A percentile compares a stretch with the other conserved stretches of the same genome.
phyloP scores from a whole-genome alignment of 169 alveolate species.

The Amoebophrya sp. region DNA sequence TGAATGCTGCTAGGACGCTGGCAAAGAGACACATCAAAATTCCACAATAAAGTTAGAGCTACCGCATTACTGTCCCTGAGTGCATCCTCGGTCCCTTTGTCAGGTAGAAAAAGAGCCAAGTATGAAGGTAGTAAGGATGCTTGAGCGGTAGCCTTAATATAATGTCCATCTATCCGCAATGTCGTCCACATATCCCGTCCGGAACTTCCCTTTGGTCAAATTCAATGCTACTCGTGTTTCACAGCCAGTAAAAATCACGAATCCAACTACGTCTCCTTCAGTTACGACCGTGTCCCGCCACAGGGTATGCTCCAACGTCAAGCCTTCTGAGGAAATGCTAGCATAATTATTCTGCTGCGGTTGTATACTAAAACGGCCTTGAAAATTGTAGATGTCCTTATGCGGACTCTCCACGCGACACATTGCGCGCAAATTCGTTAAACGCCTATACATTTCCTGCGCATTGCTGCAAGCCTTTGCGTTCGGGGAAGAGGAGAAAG shows the following conservation, averaged over 20 bases:
- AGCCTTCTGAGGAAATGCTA: conserved; percentile 56
- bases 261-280: conserved; percentile 80
- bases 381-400: background rate
- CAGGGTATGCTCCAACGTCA: conserved; percentile 79
- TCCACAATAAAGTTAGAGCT: too few species aligned
- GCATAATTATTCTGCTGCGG: background rate
- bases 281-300: conserved; percentile 95
- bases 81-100: too few species aligned
- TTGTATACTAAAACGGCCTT: background rate
- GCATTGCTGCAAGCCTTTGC: conserved; percentile 41
- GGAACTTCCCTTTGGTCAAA: background rate
- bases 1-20: background rate
- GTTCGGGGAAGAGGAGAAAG: too few species aligned
- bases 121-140: too few species aligned
- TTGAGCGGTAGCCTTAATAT: too few species aligned
- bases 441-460: too few species aligned
- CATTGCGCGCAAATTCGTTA: too few species aligned
- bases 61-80: too few species aligned
- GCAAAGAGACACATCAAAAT: background rate
- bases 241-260: conserved; percentile 87
- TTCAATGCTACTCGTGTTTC: conserved; percentile 69
- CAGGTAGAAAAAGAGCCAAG: too few species aligned
- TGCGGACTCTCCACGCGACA: background rate
- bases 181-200: background rate
- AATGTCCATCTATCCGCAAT: background rate